Evolutionary conservation across 2,329 filamentous ascomycete species (phyloP).

Genomic region (Parascedosporium putredinis): DNA sequence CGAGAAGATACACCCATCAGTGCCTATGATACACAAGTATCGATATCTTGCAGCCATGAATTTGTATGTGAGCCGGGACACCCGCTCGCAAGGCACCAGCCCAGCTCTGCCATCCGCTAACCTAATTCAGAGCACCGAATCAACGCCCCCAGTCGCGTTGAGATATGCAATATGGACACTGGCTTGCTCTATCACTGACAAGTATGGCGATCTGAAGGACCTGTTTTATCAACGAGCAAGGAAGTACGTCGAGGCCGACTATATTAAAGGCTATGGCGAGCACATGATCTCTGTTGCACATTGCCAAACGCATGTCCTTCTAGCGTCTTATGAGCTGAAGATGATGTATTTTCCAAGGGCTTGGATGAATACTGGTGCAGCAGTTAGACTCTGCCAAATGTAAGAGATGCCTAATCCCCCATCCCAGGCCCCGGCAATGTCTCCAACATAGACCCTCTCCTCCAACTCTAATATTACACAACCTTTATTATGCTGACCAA

Average conservation of each 20-base stretch:
- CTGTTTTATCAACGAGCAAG: slow-evolving; percentile 83
- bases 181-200: slow-evolving; percentile 76
- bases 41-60: slow-evolving; percentile 85
- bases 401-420: slow-evolving; percentile 29
- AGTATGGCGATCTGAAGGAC: slow-evolving; percentile 67
- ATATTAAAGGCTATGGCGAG: slow-evolving; percentile 87
- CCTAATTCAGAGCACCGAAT: slow-evolving; percentile 50
- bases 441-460: not conserved
- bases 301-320: slow-evolving; percentile 72
- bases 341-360: slow-evolving; percentile 95
- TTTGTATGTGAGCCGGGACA: slow-evolving; percentile 36
- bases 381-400: slow-evolving; percentile 78
- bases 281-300: slow-evolving; percentile 77
- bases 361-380: slow-evolving; percentile 83
- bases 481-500: no score
- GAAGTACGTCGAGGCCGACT: slow-evolving; percentile 83
- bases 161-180: slow-evolving; percentile 95
- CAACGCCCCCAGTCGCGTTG: slow-evolving; percentile 77
- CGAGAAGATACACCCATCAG: slow-evolving; percentile 74
- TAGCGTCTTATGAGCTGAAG: slow-evolving; percentile 85
- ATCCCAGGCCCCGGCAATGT: not conserved
- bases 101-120: not conserved
- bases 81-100: not conserved
- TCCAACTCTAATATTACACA: slow-evolving; percentile 29
- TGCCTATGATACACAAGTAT: slow-evolving; percentile 82